Percentiles rank a stretch among this genome's conserved stretches.
These are phyloP conservation scores for Chaetomiaceae sp. DNA, from an alignment of 2,329 filamentous ascomycete genomes.

Conservation along the genomic window DNA sequence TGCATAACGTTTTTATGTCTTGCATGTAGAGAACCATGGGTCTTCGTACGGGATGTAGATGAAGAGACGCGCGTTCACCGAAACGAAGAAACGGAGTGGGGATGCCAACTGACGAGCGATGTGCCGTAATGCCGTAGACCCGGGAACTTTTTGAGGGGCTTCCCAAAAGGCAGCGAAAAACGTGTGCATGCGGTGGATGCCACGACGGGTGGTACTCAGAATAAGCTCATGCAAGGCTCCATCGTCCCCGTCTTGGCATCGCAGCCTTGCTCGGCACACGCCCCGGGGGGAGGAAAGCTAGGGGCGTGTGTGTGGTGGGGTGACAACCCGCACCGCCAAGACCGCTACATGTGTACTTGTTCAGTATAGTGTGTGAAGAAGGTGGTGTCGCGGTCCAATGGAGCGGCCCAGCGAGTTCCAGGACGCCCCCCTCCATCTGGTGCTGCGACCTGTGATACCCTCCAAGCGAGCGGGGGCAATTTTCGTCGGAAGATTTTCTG, in stretches of 20 bases:
- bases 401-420: background rate
- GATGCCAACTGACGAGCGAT: no score
- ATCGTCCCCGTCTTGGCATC: conserved; percentile 5
- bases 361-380: no score
- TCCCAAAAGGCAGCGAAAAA: no score
- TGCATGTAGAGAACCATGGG: no score
- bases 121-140: background rate
- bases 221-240: conserved; percentile 9
- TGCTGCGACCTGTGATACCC: no score
- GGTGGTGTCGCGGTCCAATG: conserved; percentile 4
- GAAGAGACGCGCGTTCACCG: no score
- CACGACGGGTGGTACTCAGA: background rate
- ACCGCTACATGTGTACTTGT: no score
- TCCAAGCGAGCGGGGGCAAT: conserved; percentile 1
- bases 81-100: no score
- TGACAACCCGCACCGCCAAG: conserved; percentile 8
- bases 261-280: background rate
- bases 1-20: no score
- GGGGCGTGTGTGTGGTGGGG: background rate
- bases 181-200: background rate
- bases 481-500: conserved; percentile 18
- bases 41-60: no score
- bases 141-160: conserved; percentile 6
- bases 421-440: no score
- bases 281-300: background rate